Evolutionary conservation across 2,329 filamentous ascomycete species (phyloP).

Genomic region (Davidsoniella neocaledoniae): DNA sequence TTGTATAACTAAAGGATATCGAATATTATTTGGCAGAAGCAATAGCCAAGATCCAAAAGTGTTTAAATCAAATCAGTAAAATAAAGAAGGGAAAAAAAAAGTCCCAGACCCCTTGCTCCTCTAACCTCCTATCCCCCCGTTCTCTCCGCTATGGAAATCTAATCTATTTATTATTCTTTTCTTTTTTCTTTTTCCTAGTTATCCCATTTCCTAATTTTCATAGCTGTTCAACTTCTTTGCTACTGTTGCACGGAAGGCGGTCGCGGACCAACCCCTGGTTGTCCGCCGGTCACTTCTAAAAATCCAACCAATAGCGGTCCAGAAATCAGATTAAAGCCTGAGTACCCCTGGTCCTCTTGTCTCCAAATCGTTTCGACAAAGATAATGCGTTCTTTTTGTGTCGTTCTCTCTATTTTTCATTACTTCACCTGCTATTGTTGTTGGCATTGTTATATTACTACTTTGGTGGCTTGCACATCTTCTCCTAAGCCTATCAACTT

Average conservation of each 20-base stretch:
- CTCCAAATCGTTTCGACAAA: neutral
- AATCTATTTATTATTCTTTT: neutral
- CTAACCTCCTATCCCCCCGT: neutral
- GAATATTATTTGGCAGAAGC: too few species aligned
- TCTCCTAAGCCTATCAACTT: too few species aligned
- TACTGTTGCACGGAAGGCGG: neutral
- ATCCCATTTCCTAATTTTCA: neutral
- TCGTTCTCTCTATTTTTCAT: too few species aligned
- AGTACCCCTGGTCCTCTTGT: conserved; percentile 4
- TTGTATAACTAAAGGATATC: too few species aligned
- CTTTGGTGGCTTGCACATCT: too few species aligned
- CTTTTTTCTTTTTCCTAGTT: neutral
- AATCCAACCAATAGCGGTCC: neutral
- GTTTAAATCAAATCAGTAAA: too few species aligned
- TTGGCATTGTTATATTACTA: too few species aligned
- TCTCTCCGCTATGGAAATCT: neutral
- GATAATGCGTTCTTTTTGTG: too few species aligned
- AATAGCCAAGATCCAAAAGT: too few species aligned
- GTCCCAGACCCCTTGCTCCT: neutral
- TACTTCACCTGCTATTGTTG: too few species aligned
- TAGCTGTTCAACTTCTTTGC: too few species aligned
- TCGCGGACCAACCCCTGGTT: neutral
- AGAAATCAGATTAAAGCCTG: neutral
- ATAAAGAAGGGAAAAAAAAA: too few species aligned
- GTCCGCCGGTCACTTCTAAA: neutral